Evolutionary conservation across 495 filamentous ascomycete species (phyloP), one percentile per base, ranked within the genome.

Genomic region (Tuber indicum): DNA sequence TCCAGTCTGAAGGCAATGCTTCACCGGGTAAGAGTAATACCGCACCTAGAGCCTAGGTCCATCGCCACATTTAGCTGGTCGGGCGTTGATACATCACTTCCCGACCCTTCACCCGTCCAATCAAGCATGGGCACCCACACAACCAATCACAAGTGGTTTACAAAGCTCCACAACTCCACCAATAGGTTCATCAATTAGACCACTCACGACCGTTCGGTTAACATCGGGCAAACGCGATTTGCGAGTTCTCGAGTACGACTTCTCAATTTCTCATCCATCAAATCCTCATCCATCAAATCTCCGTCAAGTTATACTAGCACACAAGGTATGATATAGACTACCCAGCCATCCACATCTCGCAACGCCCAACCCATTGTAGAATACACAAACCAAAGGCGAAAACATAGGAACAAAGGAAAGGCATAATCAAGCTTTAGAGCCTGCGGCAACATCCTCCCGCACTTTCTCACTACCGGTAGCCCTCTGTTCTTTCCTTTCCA

Each of bases 401-500:
- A 36, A 32, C 4, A 66, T 66, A 3, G 14, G 26, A 36, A 62
- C n/a, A 62, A 62, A 62, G 14, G n/a, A 26, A 62, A 62, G 3
- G 52, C 12, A 19, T 36, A 36, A 6, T 17, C n/a, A 66, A 36
- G 26, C 26, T 12, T 10, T 26, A 66, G 36, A 66, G 26, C 58
- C 58, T 19, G 14, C 14, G 4, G 58, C 26, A 36, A 17, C 9
- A 39, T 43, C 17, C 3, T 9, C 32, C 32, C 26, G n/a, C 19
- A 14, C 47, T 62, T 26, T 8, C 39, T n/a, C 26, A 41, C 16
- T 19, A n/a, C n/a, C n/a, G n/a, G n/a, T n/a, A 32, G 41, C 43
- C 76, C 8, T 79, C 80, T 70, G 74, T 71, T 75, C 85, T 14
- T 93, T 90, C 47, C 83, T 84, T 85, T 94, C 91, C 80, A 94